Conservation (phyloP, 495 filamentous ascomycete genomes). For the Clohesyomyces aquaticus region DNA sequence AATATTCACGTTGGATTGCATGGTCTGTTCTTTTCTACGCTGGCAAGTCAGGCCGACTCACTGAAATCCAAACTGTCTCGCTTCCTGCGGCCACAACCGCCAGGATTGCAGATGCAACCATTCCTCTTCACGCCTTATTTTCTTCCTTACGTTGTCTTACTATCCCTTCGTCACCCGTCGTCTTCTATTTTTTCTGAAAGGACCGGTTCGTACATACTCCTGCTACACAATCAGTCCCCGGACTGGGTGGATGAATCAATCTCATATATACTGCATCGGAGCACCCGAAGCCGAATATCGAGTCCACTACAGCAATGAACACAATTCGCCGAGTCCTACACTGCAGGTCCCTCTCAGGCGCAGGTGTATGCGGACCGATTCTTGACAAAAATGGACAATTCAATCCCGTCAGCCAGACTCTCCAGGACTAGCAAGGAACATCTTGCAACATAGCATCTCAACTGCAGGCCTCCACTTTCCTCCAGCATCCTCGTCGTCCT, state of each 20-base stretch:
- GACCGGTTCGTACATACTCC: background rate
- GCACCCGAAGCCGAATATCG: constrained; percentile 1
- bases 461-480: too few species aligned
- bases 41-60: background rate
- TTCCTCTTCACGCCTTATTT: background rate
- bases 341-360: background rate
- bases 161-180: background rate
- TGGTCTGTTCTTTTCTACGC: background rate
- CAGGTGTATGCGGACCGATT: background rate
- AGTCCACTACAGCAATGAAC: background rate
- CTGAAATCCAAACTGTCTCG: background rate
- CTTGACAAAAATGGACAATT: too few species aligned
- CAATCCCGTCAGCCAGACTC: background rate
- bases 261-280: background rate
- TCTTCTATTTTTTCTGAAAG: constrained; percentile 3
- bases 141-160: background rate
- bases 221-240: background rate
- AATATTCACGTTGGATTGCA: constrained; percentile 5
- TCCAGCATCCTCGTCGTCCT: constrained; percentile 21
- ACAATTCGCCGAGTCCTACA: constrained; percentile 1
- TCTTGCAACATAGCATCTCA: background rate
- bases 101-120: constrained; percentile 3
- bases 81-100: constrained; percentile 3
- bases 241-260: background rate
- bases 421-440: background rate